These are phyloP conservation scores for Aurantiochytrium sp. DNA, from an alignment of 108 stramenopile genomes.

Conservation along the genomic window DNA sequence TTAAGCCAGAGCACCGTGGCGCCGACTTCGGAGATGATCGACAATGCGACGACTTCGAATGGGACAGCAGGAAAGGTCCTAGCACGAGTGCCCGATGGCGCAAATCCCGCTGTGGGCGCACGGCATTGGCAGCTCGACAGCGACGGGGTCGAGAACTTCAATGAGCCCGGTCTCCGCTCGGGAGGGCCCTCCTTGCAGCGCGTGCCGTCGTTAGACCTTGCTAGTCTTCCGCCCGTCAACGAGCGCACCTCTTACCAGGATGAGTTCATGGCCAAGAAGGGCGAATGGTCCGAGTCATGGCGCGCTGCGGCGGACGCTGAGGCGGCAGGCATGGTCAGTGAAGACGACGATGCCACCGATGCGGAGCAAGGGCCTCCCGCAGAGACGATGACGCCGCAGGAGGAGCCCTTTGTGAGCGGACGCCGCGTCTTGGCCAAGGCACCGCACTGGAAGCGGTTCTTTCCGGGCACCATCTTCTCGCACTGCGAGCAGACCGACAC, in stretches of 20 bases:
- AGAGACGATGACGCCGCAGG: not conserved
- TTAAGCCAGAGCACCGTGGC: too few relatives aligned
- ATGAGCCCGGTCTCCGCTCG: not conserved
- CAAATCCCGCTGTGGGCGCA: too few relatives aligned
- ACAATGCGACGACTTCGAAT: too few relatives aligned
- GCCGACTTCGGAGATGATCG: too few relatives aligned
- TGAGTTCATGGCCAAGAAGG: not conserved
- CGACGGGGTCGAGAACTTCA: not conserved
- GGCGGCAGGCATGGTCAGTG: not conserved
- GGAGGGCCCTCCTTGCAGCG: not conserved
- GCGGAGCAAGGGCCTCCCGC: not conserved
- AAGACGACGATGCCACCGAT: not conserved
- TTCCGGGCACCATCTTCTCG: not conserved
- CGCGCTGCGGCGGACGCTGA: not conserved
- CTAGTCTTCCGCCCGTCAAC: not conserved
- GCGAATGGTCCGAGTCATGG: slow-evolving; percentile 10
- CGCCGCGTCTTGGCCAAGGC: not conserved
- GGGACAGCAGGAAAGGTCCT: too few relatives aligned
- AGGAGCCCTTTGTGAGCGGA: not conserved
- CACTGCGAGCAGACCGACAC: not conserved
- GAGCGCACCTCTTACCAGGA: slow-evolving; percentile 29
- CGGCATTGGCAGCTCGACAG: not conserved
- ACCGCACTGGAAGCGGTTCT: slow-evolving; percentile 4
- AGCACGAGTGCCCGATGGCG: too few relatives aligned
- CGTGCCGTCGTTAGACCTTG: not conserved